Base-by-base conservation (phyloP, 768 basidiomycete species). In the Collybia nuda region DNA sequence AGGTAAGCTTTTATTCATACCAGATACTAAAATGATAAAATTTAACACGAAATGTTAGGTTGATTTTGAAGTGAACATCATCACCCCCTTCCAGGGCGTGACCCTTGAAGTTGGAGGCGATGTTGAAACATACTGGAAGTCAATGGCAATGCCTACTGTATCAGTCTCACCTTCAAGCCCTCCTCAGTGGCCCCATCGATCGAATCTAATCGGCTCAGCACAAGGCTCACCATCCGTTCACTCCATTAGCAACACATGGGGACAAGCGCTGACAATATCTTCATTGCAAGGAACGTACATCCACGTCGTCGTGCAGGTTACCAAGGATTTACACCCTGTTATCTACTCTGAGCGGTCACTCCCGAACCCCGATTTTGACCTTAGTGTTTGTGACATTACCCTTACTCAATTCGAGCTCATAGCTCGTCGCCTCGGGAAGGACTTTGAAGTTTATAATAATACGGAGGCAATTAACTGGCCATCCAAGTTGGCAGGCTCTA, bases 81-180 rank as follows among this genome's bases (percentile, higher is more conserved):
- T 96, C 54, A 87, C 85, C 7, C 89, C 93, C 1, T 98, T 98
- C 70, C 84, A 86, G 50, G 93, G 91, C 2, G 92, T 93, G 43
- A 93, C 93, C 50, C 78, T 98, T 11, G 92, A 95, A 69, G 88
- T 98, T 48, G 95, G 94, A 19, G 96, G 97, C 21, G 85, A 90
- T 45, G 81, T 98, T 23, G 95, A 98, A 71, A 99, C 96, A 0
- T 99, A 99, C 67, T 99, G 97, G 97, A 98, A 98, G 71, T 95
- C 94, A 2, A 83, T 86, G 17, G 74, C 74, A 24, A 69, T 72
- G 40, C 67, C 77, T 15, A 74, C 80, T 2, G 72, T 72, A 17
- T 74, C 81, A 12, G 64, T 75, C 28, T 64, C 63, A 11, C 68
- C 63, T 56, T 71, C 67, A 56, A 70, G 62, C 40, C 67, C 65